A percentile compares a stretch with the other conserved stretches of the same genome.
These are phyloP conservation scores for Dactylonectria macrodidyma DNA, from an alignment of 2,329 filamentous ascomycete genomes.

Conservation along the genomic window DNA sequence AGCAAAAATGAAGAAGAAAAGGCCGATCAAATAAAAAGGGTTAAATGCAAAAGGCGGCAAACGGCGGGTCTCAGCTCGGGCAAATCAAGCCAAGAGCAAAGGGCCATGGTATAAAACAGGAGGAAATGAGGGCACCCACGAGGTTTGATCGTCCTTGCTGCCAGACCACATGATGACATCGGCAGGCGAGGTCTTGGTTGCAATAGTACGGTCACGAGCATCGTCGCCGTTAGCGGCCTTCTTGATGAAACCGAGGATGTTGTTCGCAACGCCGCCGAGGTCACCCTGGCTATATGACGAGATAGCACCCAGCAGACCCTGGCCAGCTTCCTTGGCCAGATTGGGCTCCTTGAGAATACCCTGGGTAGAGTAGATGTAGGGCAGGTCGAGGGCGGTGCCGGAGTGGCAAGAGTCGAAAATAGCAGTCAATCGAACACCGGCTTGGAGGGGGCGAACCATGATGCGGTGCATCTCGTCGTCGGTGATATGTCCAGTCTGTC, in stretches of 20 bases:
- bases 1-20: not conserved
- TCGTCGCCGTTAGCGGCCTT: slow-evolving; percentile 87
- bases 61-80: slow-evolving; percentile 2
- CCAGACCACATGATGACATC: slow-evolving; percentile 99
- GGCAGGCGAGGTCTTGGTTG: slow-evolving; percentile 93
- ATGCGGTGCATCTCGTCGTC: slow-evolving; percentile 88
- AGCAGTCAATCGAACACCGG: slow-evolving; percentile 72
- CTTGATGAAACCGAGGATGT: slow-evolving; percentile 88
- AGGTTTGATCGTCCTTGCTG: slow-evolving; percentile 96
- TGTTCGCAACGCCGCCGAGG: slow-evolving; percentile 84
- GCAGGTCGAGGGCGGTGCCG: slow-evolving; percentile 75
- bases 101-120: slow-evolving; percentile 35
- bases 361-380: slow-evolving; percentile 79
- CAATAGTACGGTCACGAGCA: slow-evolving; percentile 83
- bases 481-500: slow-evolving; percentile 84
- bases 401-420: slow-evolving; percentile 79
- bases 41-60: not conserved
- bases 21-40: slow-evolving; percentile 8
- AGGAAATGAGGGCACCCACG: slow-evolving; percentile 70
- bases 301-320: slow-evolving; percentile 73
- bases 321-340: slow-evolving; percentile 76
- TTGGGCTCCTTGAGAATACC: slow-evolving; percentile 79
- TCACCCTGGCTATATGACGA: slow-evolving; percentile 78
- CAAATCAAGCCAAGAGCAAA: slow-evolving; percentile 33
- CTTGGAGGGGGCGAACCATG: slow-evolving; percentile 72